Conservation (phyloP, 2,329 filamentous ascomycete species). For the Paracoccidioides lutzii region DNA sequence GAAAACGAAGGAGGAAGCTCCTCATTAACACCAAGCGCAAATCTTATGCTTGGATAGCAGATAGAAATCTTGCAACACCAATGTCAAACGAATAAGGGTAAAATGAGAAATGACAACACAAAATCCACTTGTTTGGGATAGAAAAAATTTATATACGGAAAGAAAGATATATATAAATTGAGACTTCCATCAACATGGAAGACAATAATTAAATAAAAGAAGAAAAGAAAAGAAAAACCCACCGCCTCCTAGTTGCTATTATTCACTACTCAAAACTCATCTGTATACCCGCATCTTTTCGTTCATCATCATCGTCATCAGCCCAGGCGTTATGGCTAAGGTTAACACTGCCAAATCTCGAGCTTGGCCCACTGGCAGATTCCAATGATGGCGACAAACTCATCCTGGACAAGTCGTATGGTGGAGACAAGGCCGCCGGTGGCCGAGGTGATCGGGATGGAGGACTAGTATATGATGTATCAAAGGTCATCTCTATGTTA, state of each 20-base stretch:
- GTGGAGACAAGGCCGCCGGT: background rate
- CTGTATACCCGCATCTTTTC: conserved; percentile 59
- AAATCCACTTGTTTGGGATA: too few relatives aligned
- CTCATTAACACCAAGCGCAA: too few relatives aligned
- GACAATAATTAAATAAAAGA: background rate
- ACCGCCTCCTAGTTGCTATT: background rate
- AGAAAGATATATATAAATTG: too few relatives aligned
- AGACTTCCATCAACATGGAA: too few relatives aligned
- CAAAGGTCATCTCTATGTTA: conserved; percentile 56
- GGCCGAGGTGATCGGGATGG: background rate
- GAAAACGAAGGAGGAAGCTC: too few relatives aligned
- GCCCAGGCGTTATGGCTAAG: conserved; percentile 52
- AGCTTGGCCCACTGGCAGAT: conserved; percentile 40
- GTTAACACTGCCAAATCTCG: conserved; percentile 3
- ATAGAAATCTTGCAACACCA: too few relatives aligned
- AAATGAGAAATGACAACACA: too few relatives aligned
- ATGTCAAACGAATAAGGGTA: too few relatives aligned
- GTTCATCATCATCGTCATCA: conserved; percentile 56
- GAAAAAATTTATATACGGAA: too few relatives aligned
- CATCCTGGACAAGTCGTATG: background rate
- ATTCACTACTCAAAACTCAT: conserved; percentile 57
- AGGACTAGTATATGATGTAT: conserved; percentile 44
- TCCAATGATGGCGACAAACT: conserved; percentile 24
- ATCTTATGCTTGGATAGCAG: too few relatives aligned
- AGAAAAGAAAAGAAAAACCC: conserved; percentile 1